These are phyloP conservation scores for Skeletonema costatum DNA, from an alignment of 108 stramenopile species.

Conservation along the genomic window DNA sequence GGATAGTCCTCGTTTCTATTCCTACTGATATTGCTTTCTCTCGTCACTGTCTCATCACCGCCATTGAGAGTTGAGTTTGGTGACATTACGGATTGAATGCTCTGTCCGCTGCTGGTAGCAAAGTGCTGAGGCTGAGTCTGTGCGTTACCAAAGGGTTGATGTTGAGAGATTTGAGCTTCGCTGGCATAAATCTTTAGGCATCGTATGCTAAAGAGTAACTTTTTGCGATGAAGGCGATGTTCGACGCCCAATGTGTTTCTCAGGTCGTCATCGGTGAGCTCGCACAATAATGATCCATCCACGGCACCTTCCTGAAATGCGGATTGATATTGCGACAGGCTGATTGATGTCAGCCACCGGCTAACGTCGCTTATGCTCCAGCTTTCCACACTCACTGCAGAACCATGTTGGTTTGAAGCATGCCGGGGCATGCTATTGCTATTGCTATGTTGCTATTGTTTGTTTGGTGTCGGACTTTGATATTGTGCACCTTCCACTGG, in stretches of 20 bases:
- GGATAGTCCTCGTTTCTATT: conserved; percentile 9
- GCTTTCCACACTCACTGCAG: conserved; percentile 56
- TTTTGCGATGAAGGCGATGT: conserved; percentile 89
- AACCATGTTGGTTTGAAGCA: neutral
- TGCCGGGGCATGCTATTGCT: neutral
- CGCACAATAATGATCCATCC: conserved; percentile 87
- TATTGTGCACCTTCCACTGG: conserved; percentile 5
- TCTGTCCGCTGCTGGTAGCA: neutral
- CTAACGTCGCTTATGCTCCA: conserved; percentile 89
- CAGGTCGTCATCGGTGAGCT: conserved; percentile 89
- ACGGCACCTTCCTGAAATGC: conserved; percentile 85
- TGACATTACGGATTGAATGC: conserved; percentile 13
- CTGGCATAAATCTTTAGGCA: conserved; percentile 34
- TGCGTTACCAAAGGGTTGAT: neutral
- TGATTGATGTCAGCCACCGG: conserved; percentile 80
- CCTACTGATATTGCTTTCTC: conserved; percentile 1
- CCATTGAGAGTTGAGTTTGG: conserved; percentile 21
- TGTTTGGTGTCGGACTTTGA: conserved; percentile 1
- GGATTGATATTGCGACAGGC: conserved; percentile 79
- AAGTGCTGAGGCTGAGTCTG: conserved; percentile 9
- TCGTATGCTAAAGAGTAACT: conserved; percentile 76
- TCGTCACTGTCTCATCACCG: neutral
- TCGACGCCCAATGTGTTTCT: conserved; percentile 88
- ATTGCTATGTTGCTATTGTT: no score
- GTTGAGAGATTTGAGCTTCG: conserved; percentile 19